Conservation (phyloP, 371 early-diverging fungal genomes). For the Actinomortierella ambigua region DNA sequence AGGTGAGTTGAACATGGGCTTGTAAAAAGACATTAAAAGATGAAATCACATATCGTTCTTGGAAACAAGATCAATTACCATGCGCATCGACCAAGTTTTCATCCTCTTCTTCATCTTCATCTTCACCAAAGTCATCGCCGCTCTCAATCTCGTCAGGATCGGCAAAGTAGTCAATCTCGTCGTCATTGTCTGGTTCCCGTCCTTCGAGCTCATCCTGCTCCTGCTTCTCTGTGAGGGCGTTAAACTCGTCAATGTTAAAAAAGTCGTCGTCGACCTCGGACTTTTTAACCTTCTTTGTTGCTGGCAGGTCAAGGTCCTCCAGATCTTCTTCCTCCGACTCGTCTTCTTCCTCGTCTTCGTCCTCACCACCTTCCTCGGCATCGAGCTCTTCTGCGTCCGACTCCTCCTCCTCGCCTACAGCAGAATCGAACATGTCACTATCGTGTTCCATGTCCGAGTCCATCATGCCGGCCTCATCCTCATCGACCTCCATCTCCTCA, state of each 20-base stretch:
- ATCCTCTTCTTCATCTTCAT: conserved; percentile 50
- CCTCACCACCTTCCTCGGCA: conserved; percentile 19
- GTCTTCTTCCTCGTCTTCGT: conserved; percentile 25
- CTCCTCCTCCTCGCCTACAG: conserved; percentile 22
- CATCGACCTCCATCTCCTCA: conserved; percentile 45
- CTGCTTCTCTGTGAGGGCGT: conserved; percentile 67
- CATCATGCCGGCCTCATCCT: conserved; percentile 45
- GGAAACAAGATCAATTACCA: conserved; percentile 12
- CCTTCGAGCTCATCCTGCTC: conserved; percentile 58
- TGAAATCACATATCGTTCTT: too few species aligned
- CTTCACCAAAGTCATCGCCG: conserved; percentile 42
- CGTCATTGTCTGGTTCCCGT: conserved; percentile 53
- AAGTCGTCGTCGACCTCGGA: conserved; percentile 74
- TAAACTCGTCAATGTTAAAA: conserved; percentile 65
- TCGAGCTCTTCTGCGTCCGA: conserved; percentile 19
- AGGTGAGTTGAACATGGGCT: too few species aligned
- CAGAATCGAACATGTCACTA: conserved; percentile 3
- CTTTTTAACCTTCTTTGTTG: conserved; percentile 33
- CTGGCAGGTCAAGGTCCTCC: conserved; percentile 47
- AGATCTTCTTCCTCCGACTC: conserved; percentile 37
- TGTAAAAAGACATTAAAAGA: too few species aligned
- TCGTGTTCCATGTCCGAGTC: conserved; percentile 35
- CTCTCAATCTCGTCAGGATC: conserved; percentile 56
- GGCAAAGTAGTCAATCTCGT: conserved; percentile 59
- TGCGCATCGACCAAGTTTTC: conserved; percentile 48